These are phyloP conservation scores for Geotrichum bryndzae DNA, from an alignment of 1,139 yeast species.

Conservation along the genomic window DNA sequence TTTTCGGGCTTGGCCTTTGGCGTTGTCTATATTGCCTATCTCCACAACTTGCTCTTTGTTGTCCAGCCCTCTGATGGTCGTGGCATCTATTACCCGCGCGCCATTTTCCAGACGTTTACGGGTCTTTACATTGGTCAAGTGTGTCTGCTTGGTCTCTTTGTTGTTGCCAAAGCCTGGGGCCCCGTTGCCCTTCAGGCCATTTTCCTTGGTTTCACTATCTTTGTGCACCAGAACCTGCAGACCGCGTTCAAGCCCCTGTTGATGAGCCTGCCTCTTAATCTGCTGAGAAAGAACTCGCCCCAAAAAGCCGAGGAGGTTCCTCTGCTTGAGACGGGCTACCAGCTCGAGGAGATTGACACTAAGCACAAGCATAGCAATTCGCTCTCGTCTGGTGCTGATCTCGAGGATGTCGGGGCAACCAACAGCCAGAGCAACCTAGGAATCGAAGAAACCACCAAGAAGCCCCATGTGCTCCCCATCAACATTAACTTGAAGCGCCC, in stretches of 20 bases:
- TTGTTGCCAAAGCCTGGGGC: conserved; percentile 93
- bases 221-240: conserved; percentile 56
- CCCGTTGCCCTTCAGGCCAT: conserved; percentile 78
- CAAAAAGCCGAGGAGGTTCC: background rate
- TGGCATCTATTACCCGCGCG: conserved; percentile 83
- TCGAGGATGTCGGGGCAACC: conserved; percentile 2
- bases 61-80: conserved; percentile 62
- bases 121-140: conserved; percentile 85
- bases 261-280: conserved; percentile 57
- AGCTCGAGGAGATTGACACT: background rate
- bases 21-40: conserved; percentile 68
- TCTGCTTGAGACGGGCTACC: conserved; percentile 2
- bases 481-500: background rate
- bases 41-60: conserved; percentile 75
- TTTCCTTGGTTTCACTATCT: conserved; percentile 55
- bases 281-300: conserved; percentile 17
- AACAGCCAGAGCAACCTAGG: conserved; percentile 2
- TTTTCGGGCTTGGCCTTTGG: conserved; percentile 68
- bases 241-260: conserved; percentile 61
- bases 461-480: background rate
- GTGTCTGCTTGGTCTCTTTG: conserved; percentile 78
- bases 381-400: conserved; percentile 3
- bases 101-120: conserved; percentile 78
- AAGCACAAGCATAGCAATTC: background rate
- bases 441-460: background rate